Evolutionary conservation across 306 rosid genomes (phyloP).

Genomic region (Myrica gale): DNA sequence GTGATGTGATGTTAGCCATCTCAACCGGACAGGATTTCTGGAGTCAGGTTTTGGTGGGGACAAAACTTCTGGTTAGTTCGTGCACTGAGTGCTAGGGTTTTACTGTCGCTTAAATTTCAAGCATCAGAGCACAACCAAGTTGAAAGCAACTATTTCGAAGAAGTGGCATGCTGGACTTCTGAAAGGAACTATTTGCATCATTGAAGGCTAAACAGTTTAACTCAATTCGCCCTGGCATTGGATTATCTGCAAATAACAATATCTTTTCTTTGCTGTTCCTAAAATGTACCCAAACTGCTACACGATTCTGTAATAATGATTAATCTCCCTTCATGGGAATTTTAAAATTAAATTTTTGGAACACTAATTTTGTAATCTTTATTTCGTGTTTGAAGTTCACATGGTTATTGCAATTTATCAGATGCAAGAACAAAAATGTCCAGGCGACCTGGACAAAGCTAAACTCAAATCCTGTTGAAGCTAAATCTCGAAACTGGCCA

Average conservation of each 20-base stretch:
- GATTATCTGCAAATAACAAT: not conserved
- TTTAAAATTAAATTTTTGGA: not conserved
- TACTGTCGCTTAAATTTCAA: not conserved
- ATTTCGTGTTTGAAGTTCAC: not conserved
- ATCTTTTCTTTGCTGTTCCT: not conserved
- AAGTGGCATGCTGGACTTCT: not conserved
- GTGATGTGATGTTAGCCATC: conserved; percentile 87
- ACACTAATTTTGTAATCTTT: not conserved
- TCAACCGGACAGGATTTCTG: conserved; percentile 53
- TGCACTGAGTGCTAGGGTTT: conserved; percentile 5
- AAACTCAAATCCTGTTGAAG: too few relatives aligned
- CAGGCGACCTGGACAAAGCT: too few relatives aligned
- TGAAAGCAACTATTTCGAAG: not conserved
- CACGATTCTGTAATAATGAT: not conserved
- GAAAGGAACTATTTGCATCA: not conserved
- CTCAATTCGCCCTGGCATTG: not conserved
- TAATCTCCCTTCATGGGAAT: not conserved
- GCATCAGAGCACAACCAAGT: not conserved
- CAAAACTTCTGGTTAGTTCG: conserved; percentile 63
- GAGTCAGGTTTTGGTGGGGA: conserved; percentile 86
- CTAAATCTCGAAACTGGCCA: too few relatives aligned
- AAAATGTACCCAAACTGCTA: not conserved
- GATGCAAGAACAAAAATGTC: not conserved
- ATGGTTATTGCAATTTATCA: not conserved
- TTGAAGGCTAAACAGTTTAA: not conserved